phyloP scores from a whole-genome alignment of 1,284 basidiomycete genomes.

The Cutaneotrichosporon sp. region DNA sequence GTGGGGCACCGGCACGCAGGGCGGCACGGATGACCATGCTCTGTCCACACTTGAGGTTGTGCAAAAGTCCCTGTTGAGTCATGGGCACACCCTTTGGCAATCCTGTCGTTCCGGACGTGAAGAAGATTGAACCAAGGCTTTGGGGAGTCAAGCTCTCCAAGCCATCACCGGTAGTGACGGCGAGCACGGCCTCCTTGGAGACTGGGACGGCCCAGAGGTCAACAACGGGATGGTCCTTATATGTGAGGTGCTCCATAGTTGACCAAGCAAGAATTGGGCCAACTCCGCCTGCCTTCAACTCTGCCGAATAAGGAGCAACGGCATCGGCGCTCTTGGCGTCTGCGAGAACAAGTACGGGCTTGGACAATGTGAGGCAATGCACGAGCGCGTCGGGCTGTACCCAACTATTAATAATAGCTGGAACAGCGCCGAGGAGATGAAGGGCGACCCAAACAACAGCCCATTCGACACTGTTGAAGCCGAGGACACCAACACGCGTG shows the following conservation, averaged over 20 bases:
- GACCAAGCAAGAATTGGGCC: slow-evolving; percentile 7
- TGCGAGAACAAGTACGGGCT: slow-evolving; percentile 33
- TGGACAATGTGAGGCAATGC: slow-evolving; percentile 33
- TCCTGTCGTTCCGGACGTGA: slow-evolving; percentile 25
- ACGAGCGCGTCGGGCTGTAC: slow-evolving; percentile 22
- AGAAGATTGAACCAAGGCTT: slow-evolving; percentile 46
- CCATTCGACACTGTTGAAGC: slow-evolving; percentile 32
- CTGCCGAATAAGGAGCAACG: slow-evolving; percentile 17
- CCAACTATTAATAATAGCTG: slow-evolving; percentile 33
- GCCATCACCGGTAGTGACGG: slow-evolving; percentile 3
- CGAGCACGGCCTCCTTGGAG: background rate
- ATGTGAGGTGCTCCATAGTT: background rate
- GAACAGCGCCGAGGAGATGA: slow-evolving; percentile 42
- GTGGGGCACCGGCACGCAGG: slow-evolving; percentile 33
- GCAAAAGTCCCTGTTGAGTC: slow-evolving; percentile 32
- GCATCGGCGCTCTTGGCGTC: slow-evolving; percentile 34
- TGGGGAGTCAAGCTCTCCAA: slow-evolving; percentile 33
- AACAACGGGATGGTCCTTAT: slow-evolving; percentile 7
- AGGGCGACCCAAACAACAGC: slow-evolving; percentile 31
- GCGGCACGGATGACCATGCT: slow-evolving; percentile 25
- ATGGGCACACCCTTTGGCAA: slow-evolving; percentile 24
- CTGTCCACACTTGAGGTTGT: slow-evolving; percentile 10
- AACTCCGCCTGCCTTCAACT: background rate
- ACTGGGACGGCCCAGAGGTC: background rate
- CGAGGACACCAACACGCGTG: slow-evolving; percentile 40